Evolutionary conservation across 768 basidiomycete species (phyloP), one percentile per base, ranked within the genome.

Genomic region (Boletus subcaerulescens): DNA sequence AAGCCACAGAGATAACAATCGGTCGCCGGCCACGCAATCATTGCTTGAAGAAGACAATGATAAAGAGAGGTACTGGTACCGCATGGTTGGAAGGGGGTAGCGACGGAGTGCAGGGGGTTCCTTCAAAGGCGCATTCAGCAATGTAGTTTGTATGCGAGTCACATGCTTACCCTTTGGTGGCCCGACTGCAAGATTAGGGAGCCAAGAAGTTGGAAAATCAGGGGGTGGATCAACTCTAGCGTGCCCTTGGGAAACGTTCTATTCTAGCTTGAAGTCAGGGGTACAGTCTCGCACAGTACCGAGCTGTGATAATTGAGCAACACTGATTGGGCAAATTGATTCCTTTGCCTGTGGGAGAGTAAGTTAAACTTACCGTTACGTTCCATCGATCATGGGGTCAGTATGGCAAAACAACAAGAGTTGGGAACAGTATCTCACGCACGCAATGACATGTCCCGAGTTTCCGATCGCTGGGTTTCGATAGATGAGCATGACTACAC

Each of bases 191-290:
- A 24, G 36, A 29, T n/a, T 4, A 26, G 7, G 2, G 10, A 11
- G 5, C 33, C 36, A 15, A 20, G 42, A 10, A 26, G 26, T 26
- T 8, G 26, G 7, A 26, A 26, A 26, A 8, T 26, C 8, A 26
- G 26, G 26, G 26, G 26, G 6, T 26, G 26, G 26, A 22, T 22
- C 22, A 22, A 22, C 22, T 22, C 22, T 22, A 2, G 22, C 22
- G 22, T 22, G 22, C 22, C 22, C 22, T 22, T 22, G 22, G 22
- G 22, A 22, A 22, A 22, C 22, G 22, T 15, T 33, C 15, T 39
- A 47, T 57, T 51, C 13, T 35, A 44, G 45, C 33, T 45, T 39
- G 10, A 17, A 13, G 48, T 57, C 53, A 53, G 17, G 40, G 57
- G 43, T 26, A 43, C 18, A 42, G 4, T 43, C 15, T 38, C 12